Evolutionary conservation across 2,329 filamentous ascomycete species (phyloP), one percentile per base, ranked within the genome.

Genomic region (Fusarium sp.): DNA sequence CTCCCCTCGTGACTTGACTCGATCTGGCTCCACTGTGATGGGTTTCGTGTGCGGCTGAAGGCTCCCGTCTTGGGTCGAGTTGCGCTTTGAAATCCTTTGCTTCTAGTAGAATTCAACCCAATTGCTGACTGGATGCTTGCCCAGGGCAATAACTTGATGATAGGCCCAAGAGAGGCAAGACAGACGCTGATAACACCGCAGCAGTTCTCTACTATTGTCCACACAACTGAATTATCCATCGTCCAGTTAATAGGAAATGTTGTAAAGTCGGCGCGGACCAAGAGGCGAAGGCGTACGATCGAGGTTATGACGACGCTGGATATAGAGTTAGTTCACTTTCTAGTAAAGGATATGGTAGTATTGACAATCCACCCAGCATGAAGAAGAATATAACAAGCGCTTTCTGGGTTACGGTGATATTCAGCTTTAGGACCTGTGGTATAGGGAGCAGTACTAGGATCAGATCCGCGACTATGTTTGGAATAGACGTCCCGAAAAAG

Each of bases 21-120:
- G 22, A 43, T 51, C n/a, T 51, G 34, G 7, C 36, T 51, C 48
- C 48, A 51, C 10, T 51, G 38, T 10, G 48, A 43, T 8, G n/a
- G 39, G 22, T 35, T n/a, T 13, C 24, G 38, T 3, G 48, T 28
- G n/a, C 7, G 48, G 7, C 36, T 40, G 7, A 40, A n/a, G 36
- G n/a, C 15, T 4, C 24, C 22, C 2, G 26, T 32, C 5, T 25
- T 34, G 2, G 24, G 13, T 19, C 13, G n/a, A 7, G 35, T 31
- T 4, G 11, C 12, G 3, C 15, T 24, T 12, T 13, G 24, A 3
- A 11, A 19, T 3, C 19, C 19, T 19, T 19, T 19, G 19, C 19
- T 19, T 19, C 19, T 19, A 13, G 15, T 40, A 32, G 6, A 36
- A 40, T n/a, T 48, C 35, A 5, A 35, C 47, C 8, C 36, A 43